Conservation (phyloP, 345 rosid species). For the Trapa bicornis region DNA sequence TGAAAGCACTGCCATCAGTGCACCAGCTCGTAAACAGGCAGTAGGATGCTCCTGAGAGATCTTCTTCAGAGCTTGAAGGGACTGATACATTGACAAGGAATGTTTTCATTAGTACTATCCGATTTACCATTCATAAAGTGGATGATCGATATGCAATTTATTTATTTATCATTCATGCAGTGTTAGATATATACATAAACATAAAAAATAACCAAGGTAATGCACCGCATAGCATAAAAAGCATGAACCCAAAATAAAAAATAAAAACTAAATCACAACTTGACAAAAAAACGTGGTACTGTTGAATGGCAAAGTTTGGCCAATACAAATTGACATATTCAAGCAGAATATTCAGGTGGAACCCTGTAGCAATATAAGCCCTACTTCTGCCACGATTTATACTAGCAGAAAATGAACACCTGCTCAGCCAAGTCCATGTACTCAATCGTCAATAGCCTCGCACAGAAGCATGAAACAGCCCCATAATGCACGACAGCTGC, state of each 20-base stretch:
- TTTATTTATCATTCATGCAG: not conserved
- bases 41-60: constrained; percentile 99
- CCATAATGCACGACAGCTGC: constrained; percentile 98
- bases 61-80: constrained; percentile 95
- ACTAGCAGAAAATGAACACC: constrained; percentile 23
- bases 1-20: constrained; percentile 98
- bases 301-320: not conserved
- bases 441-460: constrained; percentile 89
- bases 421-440: constrained; percentile 99
- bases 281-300: not conserved
- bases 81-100: constrained; percentile 34
- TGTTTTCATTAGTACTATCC: not conserved
- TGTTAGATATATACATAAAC: not conserved
- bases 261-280: not conserved
- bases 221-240: not conserved
- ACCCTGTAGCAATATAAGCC: not conserved
- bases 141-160: not conserved
- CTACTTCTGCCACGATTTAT: not conserved
- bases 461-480: constrained; percentile 81
- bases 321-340: not conserved
- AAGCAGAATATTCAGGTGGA: not conserved
- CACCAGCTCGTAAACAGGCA: constrained; percentile 98
- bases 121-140: not conserved
- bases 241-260: not conserved
- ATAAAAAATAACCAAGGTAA: not conserved